These are phyloP conservation scores for Strobilomyces echinocephalus DNA, from an alignment of 768 basidiomycete genomes.

Conservation along the genomic window DNA sequence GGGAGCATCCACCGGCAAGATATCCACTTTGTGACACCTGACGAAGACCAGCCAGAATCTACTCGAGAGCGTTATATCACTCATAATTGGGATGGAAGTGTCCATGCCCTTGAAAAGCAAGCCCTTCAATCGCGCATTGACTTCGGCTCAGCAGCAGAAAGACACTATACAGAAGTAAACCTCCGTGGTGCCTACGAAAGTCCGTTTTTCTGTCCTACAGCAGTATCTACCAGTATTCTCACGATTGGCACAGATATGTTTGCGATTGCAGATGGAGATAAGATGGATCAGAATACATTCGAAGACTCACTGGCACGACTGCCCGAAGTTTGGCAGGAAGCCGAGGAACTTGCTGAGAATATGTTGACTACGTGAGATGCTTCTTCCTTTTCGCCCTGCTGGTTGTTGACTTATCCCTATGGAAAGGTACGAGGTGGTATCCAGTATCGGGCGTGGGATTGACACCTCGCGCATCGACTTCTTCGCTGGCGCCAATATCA, in stretches of 20 bases:
- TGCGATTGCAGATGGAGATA: constrained; percentile 28
- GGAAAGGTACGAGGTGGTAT: constrained; percentile 58
- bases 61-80: not conserved
- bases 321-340: constrained; percentile 52
- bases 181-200: constrained; percentile 52
- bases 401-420: not conserved
- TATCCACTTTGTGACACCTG: constrained; percentile 23
- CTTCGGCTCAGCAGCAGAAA: constrained; percentile 42
- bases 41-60: constrained; percentile 9
- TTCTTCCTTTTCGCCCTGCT: not conserved
- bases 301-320: constrained; percentile 51
- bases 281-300: constrained; percentile 35
- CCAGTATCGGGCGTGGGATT: constrained; percentile 48
- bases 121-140: constrained; percentile 29
- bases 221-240: constrained; percentile 2
- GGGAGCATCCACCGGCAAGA: constrained; percentile 46
- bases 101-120: constrained; percentile 34
- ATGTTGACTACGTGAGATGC: constrained; percentile 56
- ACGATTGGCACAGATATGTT: constrained; percentile 38
- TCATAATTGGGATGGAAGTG: constrained; percentile 38
- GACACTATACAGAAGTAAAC: constrained; percentile 44
- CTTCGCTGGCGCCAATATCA: constrained; percentile 49
- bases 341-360: constrained; percentile 44
- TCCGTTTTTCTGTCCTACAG: constrained; percentile 28
- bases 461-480: constrained; percentile 50